Evolutionary conservation across 257 asterid species (phyloP).

Genomic region (Solanum appendiculatum): DNA sequence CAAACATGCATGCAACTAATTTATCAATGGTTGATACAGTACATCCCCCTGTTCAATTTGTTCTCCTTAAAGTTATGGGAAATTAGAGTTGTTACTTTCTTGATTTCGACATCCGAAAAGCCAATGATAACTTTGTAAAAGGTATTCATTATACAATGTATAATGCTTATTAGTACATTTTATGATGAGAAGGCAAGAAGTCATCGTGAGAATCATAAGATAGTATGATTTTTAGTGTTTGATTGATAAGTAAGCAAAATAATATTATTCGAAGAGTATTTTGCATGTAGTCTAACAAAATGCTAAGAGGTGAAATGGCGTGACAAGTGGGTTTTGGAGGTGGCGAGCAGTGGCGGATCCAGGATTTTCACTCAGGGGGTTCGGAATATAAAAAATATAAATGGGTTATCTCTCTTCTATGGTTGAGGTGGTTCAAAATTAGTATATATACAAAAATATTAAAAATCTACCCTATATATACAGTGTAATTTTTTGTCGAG

Average conservation of each 20-base stretch:
- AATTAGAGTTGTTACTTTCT: background rate
- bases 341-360: no score
- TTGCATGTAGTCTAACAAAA: background rate
- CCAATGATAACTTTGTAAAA: background rate
- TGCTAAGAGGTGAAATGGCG: rapidly evolving
- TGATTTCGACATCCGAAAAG: background rate
- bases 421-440: no score
- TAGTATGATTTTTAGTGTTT: no score
- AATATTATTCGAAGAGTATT: background rate
- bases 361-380: no score
- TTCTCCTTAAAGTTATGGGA: background rate
- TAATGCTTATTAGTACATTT: background rate
- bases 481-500: no score
- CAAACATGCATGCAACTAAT: background rate
- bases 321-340: background rate
- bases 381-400: no score
- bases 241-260: background rate
- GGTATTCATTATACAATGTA: background rate
- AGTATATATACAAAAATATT: no score
- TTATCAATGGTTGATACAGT: background rate
- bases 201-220: background rate
- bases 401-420: no score
- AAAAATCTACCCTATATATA: no score
- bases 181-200: background rate
- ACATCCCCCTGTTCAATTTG: background rate